Percentiles rank a stretch among this genome's conserved stretches.
phyloP scores from a whole-genome alignment of 83 land plant genomes.

The Isoetes engelmannii region DNA sequence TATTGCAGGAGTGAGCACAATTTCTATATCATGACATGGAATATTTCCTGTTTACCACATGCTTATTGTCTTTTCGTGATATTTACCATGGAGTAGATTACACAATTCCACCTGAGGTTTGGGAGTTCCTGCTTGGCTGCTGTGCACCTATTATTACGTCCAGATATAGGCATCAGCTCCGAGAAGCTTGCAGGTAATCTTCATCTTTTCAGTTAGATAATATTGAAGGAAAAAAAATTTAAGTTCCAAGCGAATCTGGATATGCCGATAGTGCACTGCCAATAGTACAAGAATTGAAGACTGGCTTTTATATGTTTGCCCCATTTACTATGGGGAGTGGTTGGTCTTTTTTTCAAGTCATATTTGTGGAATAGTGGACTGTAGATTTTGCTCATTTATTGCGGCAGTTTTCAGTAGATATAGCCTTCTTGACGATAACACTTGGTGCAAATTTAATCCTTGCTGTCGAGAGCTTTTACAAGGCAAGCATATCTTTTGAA shows the following conservation, averaged over 20 bases:
- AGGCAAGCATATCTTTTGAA: constrained; percentile 38
- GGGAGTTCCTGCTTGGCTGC: constrained; percentile 97
- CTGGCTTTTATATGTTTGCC: no score
- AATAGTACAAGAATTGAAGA: no score
- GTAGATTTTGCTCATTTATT: constrained; percentile 90
- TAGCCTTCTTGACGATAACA: constrained; percentile 80
- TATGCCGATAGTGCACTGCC: no score
- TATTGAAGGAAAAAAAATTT: no score
- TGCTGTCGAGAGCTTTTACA: constrained; percentile 76
- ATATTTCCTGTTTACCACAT: no score
- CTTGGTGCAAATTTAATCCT: constrained; percentile 80
- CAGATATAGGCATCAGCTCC: constrained; percentile 23
- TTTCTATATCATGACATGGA: no score
- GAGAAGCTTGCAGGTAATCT: constrained; percentile 38
- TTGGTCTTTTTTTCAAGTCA: no score
- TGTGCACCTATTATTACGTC: constrained; percentile 63
- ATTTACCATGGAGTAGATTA: constrained; percentile 75
- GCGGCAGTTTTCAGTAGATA: constrained; percentile 66
- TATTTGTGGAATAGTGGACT: constrained; percentile 95
- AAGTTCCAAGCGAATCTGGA: no score
- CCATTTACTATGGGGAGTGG: no score
- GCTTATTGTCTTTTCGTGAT: no score
- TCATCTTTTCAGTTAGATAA: no score
- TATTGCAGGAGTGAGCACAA: no score
- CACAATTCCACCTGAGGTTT: constrained; percentile 82